These are phyloP conservation scores for Leishmania guyanensis DNA, from an alignment of 208 protist species.

Conservation along the genomic window DNA sequence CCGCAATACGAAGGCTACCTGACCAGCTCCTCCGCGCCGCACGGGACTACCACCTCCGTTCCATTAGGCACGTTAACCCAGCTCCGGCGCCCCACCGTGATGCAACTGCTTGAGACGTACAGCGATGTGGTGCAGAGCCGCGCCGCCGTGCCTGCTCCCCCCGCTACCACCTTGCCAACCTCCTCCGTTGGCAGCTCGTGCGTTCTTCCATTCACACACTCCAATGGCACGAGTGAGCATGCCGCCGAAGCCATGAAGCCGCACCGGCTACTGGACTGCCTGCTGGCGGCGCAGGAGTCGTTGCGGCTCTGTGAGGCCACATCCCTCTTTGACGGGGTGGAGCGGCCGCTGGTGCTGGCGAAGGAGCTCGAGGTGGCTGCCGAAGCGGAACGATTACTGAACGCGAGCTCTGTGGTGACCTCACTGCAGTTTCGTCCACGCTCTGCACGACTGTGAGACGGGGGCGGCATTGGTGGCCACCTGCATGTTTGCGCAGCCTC, in stretches of 20 bases:
- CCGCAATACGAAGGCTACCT: background rate
- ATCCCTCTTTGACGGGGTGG: constrained; percentile 44
- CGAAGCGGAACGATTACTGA: constrained; percentile 48
- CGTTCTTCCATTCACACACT: background rate
- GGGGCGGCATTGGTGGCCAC: background rate
- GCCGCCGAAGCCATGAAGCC: constrained; percentile 9
- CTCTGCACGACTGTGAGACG: background rate
- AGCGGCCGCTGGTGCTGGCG: constrained; percentile 49
- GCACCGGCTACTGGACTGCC: constrained; percentile 18
- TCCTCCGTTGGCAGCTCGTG: constrained; percentile 1
- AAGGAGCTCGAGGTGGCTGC: constrained; percentile 46
- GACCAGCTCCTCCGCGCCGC: background rate
- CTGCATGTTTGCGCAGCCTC: background rate
- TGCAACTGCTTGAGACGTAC: constrained; percentile 47
- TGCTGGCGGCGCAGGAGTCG: constrained; percentile 19
- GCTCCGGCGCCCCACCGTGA: constrained; percentile 17
- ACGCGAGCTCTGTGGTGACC: constrained; percentile 35
- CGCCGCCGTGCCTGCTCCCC: background rate
- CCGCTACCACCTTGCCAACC: background rate
- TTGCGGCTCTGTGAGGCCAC: constrained; percentile 30
- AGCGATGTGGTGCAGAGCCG: constrained; percentile 29
- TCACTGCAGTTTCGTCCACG: constrained; percentile 47
- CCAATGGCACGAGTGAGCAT: background rate
- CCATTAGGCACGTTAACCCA: constrained; percentile 19
- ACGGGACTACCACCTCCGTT: constrained; percentile 1